Conservation (phyloP, 441 rosid genomes). For the Isatis lusitanica region DNA sequence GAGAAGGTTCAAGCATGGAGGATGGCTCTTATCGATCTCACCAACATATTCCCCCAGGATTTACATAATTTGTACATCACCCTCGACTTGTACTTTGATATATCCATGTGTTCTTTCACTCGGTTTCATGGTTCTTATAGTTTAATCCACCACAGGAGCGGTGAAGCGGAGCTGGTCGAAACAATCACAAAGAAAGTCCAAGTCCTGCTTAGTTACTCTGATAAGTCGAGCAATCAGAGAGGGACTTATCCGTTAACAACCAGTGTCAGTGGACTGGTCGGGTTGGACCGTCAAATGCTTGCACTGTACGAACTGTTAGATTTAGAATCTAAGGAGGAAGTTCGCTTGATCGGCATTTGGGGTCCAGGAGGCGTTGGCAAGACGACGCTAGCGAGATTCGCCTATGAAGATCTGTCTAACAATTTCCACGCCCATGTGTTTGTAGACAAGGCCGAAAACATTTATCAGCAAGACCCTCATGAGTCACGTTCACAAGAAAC, state of each 20-base stretch:
- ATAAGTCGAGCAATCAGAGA: neutral
- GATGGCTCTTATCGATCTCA: conserved; percentile 41
- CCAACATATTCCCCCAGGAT: conserved; percentile 34
- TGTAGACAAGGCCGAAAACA: neutral
- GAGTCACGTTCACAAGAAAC: neutral
- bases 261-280: neutral
- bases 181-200: neutral
- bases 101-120: neutral
- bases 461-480: neutral
- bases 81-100: too few relatives aligned
- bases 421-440: conserved; percentile 14
- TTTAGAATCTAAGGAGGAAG: conserved; percentile 13
- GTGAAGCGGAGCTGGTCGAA: neutral
- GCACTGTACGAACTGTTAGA: neutral
- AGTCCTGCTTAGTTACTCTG: neutral
- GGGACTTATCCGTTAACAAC: neutral
- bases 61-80: neutral
- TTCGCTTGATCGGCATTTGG: conserved; percentile 15
- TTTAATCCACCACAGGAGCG: conserved; percentile 1
- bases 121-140: neutral
- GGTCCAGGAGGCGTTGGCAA: conserved; percentile 28
- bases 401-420: neutral
- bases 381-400: conserved; percentile 20
- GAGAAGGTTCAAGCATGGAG: conserved; percentile 42
- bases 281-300: conserved; percentile 2